Evolutionary conservation across 2,329 filamentous ascomycete genomes (phyloP).

Genomic region (Nakataea oryzae): DNA sequence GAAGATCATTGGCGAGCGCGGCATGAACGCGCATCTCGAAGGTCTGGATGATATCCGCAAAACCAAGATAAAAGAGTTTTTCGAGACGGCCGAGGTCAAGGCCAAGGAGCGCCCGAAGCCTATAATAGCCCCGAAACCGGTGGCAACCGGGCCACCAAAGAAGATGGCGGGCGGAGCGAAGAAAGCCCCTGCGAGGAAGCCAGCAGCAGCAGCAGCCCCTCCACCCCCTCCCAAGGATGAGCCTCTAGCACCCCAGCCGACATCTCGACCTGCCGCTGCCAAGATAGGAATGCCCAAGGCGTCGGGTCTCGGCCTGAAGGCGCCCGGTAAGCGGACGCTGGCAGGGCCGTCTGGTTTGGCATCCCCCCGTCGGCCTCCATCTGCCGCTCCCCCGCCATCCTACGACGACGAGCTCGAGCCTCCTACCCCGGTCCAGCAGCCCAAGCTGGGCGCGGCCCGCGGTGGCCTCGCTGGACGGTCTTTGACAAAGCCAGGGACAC

Average conservation of each 20-base stretch:
- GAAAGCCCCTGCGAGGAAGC: conserved; percentile 38
- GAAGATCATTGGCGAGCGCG: conserved; percentile 96
- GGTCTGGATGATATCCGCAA: conserved; percentile 93
- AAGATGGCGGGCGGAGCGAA: conserved; percentile 30
- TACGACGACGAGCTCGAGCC: conserved; percentile 42
- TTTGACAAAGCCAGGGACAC: conserved; percentile 60
- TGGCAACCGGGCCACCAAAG: conserved; percentile 37
- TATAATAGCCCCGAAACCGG: conserved; percentile 39
- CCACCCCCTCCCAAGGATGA: conserved; percentile 36
- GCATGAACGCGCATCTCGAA: conserved; percentile 87
- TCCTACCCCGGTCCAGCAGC: conserved; percentile 36
- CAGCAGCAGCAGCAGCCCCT: conserved; percentile 23
- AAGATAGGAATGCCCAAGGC: conserved; percentile 48
- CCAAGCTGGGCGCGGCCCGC: conserved; percentile 58
- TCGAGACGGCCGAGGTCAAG: conserved; percentile 71
- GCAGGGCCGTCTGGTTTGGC: conserved; percentile 33
- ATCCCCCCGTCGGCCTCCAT: conserved; percentile 41
- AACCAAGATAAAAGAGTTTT: conserved; percentile 89
- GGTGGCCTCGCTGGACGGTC: conserved; percentile 81
- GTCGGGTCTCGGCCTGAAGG: conserved; percentile 44
- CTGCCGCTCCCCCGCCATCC: conserved; percentile 36
- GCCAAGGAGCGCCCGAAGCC: conserved; percentile 89
- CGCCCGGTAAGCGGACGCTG: conserved; percentile 45
- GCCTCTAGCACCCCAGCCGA: conserved; percentile 47
- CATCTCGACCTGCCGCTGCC: conserved; percentile 36